These are phyloP conservation scores for Salix suchowensis DNA, from an alignment of 345 rosid genomes.

Conservation along the genomic window DNA sequence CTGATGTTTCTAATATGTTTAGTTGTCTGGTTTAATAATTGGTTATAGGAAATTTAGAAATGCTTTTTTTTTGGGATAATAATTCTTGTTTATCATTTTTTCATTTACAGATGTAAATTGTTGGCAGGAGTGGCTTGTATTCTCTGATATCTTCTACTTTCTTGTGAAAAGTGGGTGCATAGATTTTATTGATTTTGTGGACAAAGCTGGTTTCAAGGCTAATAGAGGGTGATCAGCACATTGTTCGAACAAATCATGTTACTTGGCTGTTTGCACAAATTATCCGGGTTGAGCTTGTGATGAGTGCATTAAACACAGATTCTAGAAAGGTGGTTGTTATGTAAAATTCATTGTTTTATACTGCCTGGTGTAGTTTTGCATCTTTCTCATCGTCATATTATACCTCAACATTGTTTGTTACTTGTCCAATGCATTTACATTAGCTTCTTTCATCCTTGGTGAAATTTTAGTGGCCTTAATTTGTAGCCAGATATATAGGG, in stretches of 20 bases:
- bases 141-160: slow-evolving; percentile 85
- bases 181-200: slow-evolving; percentile 95
- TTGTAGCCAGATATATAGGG: not conserved
- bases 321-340: slow-evolving; percentile 66
- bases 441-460: not conserved
- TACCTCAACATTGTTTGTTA: not conserved
- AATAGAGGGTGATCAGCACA: slow-evolving; percentile 57
- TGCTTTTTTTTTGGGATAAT: slow-evolving; percentile 15
- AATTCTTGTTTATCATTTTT: slow-evolving; percentile 4
- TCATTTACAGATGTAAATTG: slow-evolving; percentile 75
- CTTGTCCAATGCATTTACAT: not conserved
- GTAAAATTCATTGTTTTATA: slow-evolving; percentile 10
- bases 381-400: not conserved
- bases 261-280: slow-evolving; percentile 94
- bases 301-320: slow-evolving; percentile 70
- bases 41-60: not conserved
- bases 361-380: not conserved
- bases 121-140: slow-evolving; percentile 99
- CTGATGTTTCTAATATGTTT: slow-evolving; percentile 2
- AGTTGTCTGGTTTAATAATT: slow-evolving; percentile 8
- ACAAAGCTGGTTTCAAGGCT: slow-evolving; percentile 77
- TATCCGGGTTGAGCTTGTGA: slow-evolving; percentile 78
- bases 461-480: not conserved
- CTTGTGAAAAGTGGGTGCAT: slow-evolving; percentile 89
- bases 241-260: slow-evolving; percentile 96